Base-by-base conservation (phyloP, 768 basidiomycete genomes). In the Asterophora lycoperdoides region DNA sequence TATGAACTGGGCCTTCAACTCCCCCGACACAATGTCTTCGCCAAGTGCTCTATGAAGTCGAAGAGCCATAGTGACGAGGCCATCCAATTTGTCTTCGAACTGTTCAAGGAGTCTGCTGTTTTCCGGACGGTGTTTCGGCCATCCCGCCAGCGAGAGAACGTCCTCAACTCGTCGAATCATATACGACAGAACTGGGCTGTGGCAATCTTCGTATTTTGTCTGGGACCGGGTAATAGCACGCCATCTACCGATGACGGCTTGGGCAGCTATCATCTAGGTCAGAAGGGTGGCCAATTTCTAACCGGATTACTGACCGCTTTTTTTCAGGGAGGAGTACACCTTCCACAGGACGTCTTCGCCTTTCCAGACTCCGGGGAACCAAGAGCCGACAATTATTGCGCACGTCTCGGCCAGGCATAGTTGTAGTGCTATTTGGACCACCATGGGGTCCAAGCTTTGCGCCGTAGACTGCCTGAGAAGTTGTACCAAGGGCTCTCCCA, bases 361-460 rank as follows among this genome's bases (percentile, higher is more conserved):
- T 20, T 17, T 39, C 52, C 49, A 52, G 34, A 41, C 41, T 4
- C 48, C 51, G 42, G 44, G 47, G 5, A 8, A n/a, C 58, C 58
- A 59, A 13, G 52, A 53, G 7, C 53, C 49, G 15, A 48, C 18
- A 5, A 57, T 44, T 17, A 46, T 42, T 17, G 40, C 46, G 35
- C 56, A 53, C 6, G 45, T 47, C n/a, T 52, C 39, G 0, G 40
- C 37, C 26, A 55, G 41, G 13, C 33, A 51, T 20, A 57, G 41
- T 44, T 59, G 58, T 17, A 57, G 19, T 13, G 56, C 51, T 41
- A 59, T 41, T n/a, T 59, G 58, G 11, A 59, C 44, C 8, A 44
- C 43, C 46, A 52, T 55, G 1, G 52, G 55, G 43, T 59, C 55
- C n/a, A 54, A 32, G 14, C 23, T 38, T 17, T 45, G 35, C 8